Conservation (phyloP, 106 monocot genomes). For the Alisma plantagoaquatica region DNA sequence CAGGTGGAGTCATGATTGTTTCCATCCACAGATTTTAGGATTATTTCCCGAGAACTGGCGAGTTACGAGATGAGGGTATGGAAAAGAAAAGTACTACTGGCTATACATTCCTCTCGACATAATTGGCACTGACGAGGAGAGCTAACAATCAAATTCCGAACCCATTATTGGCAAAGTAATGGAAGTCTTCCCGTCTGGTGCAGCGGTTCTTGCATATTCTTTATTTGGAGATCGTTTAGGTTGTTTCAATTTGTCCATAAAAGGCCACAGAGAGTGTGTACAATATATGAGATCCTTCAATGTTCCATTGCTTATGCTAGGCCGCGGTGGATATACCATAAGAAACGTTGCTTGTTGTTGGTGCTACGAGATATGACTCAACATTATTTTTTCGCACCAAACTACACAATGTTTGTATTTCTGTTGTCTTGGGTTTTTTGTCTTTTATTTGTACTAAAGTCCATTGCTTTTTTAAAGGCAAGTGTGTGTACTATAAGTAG, state of each 20-base stretch:
- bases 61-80: not conserved
- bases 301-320: not conserved
- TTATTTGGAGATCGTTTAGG: conserved; percentile 1
- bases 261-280: not conserved
- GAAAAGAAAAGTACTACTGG: not conserved
- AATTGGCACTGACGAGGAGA: not conserved
- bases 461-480: not conserved
- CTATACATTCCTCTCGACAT: not conserved
- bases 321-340: not conserved
- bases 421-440: not conserved
- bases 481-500: not conserved
- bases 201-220: not conserved
- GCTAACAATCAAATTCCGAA: not conserved
- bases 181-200: not conserved
- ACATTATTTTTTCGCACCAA: not conserved
- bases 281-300: not conserved
- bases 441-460: not conserved
- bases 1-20: not conserved
- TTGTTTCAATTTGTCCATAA: conserved; percentile 2
- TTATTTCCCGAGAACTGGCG: not conserved
- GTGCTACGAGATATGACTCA: not conserved
- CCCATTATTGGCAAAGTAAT: not conserved
- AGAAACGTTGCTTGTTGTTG: not conserved
- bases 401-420: not conserved
- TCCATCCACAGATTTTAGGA: conserved; percentile 1